Percentiles rank a stretch among this genome's conserved stretches.
Conservation (phyloP, 83 land plant genomes). For the Diphasiastrum complanatum region DNA sequence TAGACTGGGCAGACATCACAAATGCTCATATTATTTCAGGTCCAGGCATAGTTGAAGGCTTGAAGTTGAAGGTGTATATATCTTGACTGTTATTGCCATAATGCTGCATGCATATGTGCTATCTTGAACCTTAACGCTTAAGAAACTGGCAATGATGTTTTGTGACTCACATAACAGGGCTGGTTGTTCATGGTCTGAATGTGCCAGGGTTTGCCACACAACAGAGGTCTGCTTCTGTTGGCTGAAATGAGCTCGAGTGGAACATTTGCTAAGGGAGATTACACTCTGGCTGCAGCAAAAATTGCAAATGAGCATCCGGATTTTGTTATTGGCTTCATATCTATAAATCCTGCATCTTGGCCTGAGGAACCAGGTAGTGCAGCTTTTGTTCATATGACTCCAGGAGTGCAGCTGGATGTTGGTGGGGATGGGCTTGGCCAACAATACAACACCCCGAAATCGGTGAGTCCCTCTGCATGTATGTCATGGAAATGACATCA, state of each 20-base stretch:
- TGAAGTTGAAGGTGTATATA: slow-evolving; percentile 80
- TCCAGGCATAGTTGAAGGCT: slow-evolving; percentile 90
- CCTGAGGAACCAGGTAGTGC: slow-evolving; percentile 58
- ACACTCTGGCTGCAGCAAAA: slow-evolving; percentile 81
- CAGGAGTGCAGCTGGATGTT: slow-evolving; percentile 84
- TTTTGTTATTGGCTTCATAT: slow-evolving; percentile 94
- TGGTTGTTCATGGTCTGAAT: neutral
- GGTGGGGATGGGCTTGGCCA: slow-evolving; percentile 95
- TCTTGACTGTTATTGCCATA: too few species aligned
- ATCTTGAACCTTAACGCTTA: too few species aligned
- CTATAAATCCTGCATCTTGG: slow-evolving; percentile 96
- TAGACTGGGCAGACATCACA: slow-evolving; percentile 91
- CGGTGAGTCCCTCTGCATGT: slow-evolving; percentile 49
- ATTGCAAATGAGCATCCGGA: slow-evolving; percentile 84
- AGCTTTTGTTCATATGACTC: slow-evolving; percentile 81
- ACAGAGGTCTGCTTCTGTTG: slow-evolving; percentile 73
- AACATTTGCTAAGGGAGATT: slow-evolving; percentile 82
- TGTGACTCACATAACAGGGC: neutral
- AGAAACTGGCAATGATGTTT: too few species aligned
- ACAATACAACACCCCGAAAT: slow-evolving; percentile 85
- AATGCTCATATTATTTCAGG: slow-evolving; percentile 94
- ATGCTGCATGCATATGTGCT: too few species aligned
- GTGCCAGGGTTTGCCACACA: slow-evolving; percentile 67
- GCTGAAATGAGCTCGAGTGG: slow-evolving; percentile 99
- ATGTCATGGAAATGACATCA: too few species aligned